Conservation (phyloP, 2,329 filamentous ascomycete species). For the Xylariales sp. region DNA sequence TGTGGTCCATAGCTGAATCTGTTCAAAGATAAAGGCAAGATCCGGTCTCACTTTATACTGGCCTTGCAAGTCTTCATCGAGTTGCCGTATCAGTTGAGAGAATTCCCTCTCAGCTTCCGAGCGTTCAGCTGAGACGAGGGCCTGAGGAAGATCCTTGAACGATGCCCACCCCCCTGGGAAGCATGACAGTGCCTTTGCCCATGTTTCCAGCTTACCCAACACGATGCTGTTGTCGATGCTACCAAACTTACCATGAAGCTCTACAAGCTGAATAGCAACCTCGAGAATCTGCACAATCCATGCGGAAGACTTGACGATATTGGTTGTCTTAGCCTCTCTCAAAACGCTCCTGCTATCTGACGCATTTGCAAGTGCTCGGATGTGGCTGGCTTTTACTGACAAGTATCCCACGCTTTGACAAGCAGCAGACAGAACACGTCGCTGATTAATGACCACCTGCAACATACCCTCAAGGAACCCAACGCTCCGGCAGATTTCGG, state of each 20-base stretch:
- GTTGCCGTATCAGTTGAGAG: constrained; percentile 29
- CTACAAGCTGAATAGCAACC: constrained; percentile 57
- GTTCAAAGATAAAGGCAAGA: constrained; percentile 59
- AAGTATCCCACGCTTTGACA: constrained; percentile 35
- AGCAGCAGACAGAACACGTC: constrained; percentile 41
- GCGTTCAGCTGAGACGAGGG: constrained; percentile 39
- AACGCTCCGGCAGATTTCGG: constrained; percentile 73
- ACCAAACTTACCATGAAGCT: constrained; percentile 63
- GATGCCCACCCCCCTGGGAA: constrained; percentile 36
- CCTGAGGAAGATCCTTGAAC: constrained; percentile 45
- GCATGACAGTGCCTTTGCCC: constrained; percentile 43
- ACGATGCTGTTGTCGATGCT: constrained; percentile 41
- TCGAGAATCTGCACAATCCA: constrained; percentile 70
- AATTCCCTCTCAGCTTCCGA: constrained; percentile 34
- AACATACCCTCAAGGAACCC: constrained; percentile 86
- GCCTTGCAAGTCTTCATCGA: constrained; percentile 33
- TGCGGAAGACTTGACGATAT: constrained; percentile 26
- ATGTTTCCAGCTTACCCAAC: constrained; percentile 41
- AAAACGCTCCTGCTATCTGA: constrained; percentile 17
- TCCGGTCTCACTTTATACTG: constrained; percentile 45
- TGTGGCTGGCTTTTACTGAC: constrained; percentile 29
- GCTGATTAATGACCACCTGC: constrained; percentile 58
- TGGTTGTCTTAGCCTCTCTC: constrained; percentile 13
- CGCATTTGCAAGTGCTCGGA: constrained; percentile 29
- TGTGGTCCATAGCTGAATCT: constrained; percentile 62